Conservation (phyloP, 352 stramenopile species). For the Pythium volutum region DNA sequence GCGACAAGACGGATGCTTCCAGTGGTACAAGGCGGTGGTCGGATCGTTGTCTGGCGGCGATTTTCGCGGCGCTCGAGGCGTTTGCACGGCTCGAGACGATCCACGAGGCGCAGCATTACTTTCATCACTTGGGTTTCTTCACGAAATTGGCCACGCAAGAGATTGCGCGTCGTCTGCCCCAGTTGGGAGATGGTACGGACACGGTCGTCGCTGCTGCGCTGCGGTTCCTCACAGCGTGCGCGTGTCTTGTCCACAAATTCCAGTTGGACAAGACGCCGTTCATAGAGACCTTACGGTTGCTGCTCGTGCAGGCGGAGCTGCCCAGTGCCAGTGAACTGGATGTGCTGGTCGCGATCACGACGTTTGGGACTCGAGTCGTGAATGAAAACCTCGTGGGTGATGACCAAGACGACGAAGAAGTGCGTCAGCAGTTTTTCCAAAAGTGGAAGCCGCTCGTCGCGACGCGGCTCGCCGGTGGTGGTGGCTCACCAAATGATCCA, state of each 20-base stretch:
- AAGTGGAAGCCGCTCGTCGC: slow-evolving; percentile 16
- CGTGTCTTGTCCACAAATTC: slow-evolving; percentile 47
- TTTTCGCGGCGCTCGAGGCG: slow-evolving; percentile 24
- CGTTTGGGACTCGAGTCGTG: slow-evolving; percentile 34
- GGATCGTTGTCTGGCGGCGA: slow-evolving; percentile 17
- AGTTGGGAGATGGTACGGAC: background rate
- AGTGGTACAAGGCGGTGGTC: slow-evolving; percentile 10
- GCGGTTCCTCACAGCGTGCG: slow-evolving; percentile 44
- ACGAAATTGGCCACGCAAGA: slow-evolving; percentile 34
- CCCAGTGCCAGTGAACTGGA: slow-evolving; percentile 9
- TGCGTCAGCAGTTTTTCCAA: slow-evolving; percentile 22
- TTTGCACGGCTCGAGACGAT: slow-evolving; percentile 23
- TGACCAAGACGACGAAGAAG: slow-evolving; percentile 55
- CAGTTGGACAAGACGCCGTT: slow-evolving; percentile 38
- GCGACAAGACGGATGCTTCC: slow-evolving; percentile 2
- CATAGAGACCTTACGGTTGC: slow-evolving; percentile 28
- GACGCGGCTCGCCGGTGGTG: background rate
- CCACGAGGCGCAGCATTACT: slow-evolving; percentile 33
- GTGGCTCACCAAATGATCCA: background rate
- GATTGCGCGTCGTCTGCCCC: slow-evolving; percentile 7
- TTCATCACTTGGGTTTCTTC: slow-evolving; percentile 53
- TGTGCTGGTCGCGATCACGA: slow-evolving; percentile 30
- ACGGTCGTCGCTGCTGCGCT: slow-evolving; percentile 32
- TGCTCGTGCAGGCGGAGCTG: slow-evolving; percentile 4
- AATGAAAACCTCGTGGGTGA: slow-evolving; percentile 33